Percentiles rank a stretch among this genome's conserved stretches.
These are phyloP conservation scores for Phaffia rhodozyma DNA, from an alignment of 1,284 basidiomycete genomes.

Conservation along the genomic window DNA sequence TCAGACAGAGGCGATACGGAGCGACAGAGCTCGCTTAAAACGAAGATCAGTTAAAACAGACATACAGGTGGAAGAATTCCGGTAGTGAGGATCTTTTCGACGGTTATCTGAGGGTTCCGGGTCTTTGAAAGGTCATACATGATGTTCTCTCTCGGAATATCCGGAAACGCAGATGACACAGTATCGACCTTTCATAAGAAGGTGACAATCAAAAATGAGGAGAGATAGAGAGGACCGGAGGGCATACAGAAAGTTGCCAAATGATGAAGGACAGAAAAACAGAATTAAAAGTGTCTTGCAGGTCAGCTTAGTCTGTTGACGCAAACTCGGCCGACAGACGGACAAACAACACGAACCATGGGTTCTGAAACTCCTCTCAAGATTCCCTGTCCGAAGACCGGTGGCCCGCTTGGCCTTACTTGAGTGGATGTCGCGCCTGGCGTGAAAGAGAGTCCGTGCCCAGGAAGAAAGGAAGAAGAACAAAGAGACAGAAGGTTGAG, in stretches of 20 bases:
- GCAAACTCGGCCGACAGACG: too few species aligned
- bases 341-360: conserved; percentile 1
- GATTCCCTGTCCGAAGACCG: conserved; percentile 13
- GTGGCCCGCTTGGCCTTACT: neutral
- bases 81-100: conserved; percentile 33
- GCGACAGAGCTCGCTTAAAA: neutral
- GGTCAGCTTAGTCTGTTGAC: too few species aligned
- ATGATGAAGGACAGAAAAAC: neutral
- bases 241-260: neutral
- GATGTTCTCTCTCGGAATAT: conserved; percentile 31
- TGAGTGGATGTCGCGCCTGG: neutral
- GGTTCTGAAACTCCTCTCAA: conserved; percentile 8
- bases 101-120: conserved; percentile 31
- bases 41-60: conserved; percentile 1
- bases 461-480: too few species aligned
- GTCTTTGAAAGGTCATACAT: conserved; percentile 34
- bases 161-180: conserved; percentile 33
- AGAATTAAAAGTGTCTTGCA: neutral
- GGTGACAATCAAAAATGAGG: neutral
- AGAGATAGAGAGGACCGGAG: neutral
- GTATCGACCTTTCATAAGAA: conserved; percentile 29
- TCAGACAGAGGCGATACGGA: neutral
- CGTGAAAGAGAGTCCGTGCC: too few species aligned
- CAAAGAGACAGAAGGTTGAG: too few species aligned
- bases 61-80: conserved; percentile 31